These are phyloP conservation scores for Curvularia verruculosa DNA, from an alignment of 2,329 filamentous ascomycete species.

Conservation along the genomic window DNA sequence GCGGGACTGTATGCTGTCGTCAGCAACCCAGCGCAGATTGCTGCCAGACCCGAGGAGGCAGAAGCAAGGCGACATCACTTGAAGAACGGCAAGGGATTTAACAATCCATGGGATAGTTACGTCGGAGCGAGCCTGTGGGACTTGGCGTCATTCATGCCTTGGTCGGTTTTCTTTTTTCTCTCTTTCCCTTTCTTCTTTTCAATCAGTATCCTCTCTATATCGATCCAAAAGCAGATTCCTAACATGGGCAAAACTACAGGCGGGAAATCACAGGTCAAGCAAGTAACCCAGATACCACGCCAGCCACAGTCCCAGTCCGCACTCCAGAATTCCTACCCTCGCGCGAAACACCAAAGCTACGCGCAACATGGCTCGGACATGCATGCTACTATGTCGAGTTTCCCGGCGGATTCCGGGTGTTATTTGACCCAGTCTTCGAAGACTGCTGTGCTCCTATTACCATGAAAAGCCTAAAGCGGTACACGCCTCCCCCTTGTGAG, in stretches of 20 bases:
- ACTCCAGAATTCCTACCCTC: constrained; percentile 70
- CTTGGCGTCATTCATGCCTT: constrained; percentile 48
- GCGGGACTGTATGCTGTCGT: constrained; percentile 51
- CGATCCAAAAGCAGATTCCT: not conserved
- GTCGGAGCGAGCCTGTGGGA: constrained; percentile 42
- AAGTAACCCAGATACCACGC: constrained; percentile 66
- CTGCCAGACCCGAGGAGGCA: constrained; percentile 54
- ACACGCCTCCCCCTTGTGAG: constrained; percentile 76
- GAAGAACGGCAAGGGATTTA: constrained; percentile 60
- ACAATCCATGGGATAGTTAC: constrained; percentile 65
- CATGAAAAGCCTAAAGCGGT: constrained; percentile 75
- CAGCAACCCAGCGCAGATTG: constrained; percentile 47
- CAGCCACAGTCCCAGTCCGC: constrained; percentile 69
- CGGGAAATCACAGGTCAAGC: constrained; percentile 57
- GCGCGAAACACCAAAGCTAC: constrained; percentile 66
- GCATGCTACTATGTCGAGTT: constrained; percentile 94
- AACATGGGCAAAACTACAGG: constrained; percentile 31
- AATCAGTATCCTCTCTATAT: not conserved
- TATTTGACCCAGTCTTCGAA: constrained; percentile 94
- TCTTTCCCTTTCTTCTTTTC: not conserved
- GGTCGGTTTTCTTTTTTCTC: constrained; percentile 35
- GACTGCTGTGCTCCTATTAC: constrained; percentile 80
- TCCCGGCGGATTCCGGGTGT: constrained; percentile 79
- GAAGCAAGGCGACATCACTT: constrained; percentile 58
- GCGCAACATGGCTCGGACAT: constrained; percentile 94